Conservation (phyloP, 257 asterid genomes). For the Primulina eburnea region DNA sequence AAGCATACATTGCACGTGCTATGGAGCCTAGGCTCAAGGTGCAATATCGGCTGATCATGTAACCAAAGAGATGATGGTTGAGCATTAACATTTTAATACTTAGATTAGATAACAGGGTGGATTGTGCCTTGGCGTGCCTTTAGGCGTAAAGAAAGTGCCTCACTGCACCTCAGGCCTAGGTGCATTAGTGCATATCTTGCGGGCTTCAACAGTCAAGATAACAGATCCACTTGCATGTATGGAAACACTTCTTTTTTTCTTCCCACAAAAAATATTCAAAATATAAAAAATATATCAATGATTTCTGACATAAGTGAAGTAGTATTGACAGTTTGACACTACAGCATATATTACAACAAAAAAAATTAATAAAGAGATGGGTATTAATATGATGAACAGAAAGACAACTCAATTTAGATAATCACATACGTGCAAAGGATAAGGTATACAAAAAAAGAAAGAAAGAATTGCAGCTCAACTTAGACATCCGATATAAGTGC, state of each 20-base stretch:
- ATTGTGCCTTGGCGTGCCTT: neutral
- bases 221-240: neutral
- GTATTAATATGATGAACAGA: neutral
- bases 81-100: neutral
- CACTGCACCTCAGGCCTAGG: neutral
- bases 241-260: neutral
- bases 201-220: neutral
- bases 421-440: neutral
- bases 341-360: neutral
- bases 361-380: neutral
- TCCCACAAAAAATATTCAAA: neutral
- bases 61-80: neutral
- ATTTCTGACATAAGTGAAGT: neutral
- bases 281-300: no score
- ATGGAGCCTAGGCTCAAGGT: neutral
- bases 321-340: neutral
- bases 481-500: neutral
- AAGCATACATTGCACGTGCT: neutral
- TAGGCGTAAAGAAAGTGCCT: neutral
- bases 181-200: neutral
- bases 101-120: neutral
- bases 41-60: neutral
- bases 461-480: neutral
- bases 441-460: no score
- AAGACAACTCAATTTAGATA: neutral